Conservation (phyloP, 2,329 filamentous ascomycete species). For the Cordyceps pruinosa region DNA sequence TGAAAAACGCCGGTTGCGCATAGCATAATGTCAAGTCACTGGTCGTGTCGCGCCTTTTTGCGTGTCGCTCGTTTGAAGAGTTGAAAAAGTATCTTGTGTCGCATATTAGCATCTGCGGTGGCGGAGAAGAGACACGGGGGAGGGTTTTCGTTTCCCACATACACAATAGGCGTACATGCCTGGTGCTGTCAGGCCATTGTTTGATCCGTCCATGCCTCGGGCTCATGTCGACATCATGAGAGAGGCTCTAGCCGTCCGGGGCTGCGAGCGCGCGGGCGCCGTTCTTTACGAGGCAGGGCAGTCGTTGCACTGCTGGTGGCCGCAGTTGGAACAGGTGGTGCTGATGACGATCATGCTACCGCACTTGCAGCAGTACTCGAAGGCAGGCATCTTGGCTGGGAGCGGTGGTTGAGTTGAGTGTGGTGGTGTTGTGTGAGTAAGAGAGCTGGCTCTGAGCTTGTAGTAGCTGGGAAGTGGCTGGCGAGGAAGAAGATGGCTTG, state of each 20-base stretch:
- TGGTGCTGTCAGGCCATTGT: background rate
- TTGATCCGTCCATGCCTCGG: background rate
- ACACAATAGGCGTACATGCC: conserved; percentile 13
- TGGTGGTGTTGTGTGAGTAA: conserved; percentile 6
- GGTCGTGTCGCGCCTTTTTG: conserved; percentile 5
- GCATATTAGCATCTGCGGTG: background rate
- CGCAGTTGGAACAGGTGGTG: conserved; percentile 44
- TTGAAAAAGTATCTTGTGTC: background rate
- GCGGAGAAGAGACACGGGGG: background rate
- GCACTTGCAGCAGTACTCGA: conserved; percentile 50
- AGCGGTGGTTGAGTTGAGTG: conserved; percentile 10
- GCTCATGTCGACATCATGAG: conserved; percentile 7
- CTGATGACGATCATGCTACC: conserved; percentile 51
- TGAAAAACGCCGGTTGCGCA: conserved; percentile 8
- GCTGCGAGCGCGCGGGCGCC: background rate
- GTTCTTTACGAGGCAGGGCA: conserved; percentile 32
- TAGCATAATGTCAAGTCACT: conserved; percentile 6
- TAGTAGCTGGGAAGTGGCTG: background rate
- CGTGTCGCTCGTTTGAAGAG: conserved; percentile 3
- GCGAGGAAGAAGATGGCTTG: background rate
- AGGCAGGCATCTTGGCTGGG: conserved; percentile 34
- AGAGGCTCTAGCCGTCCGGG: too few relatives aligned
- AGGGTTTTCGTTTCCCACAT: background rate
- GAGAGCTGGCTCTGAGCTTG: background rate
- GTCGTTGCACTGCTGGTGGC: conserved; percentile 42